Percentiles rank a stretch among this genome's conserved stretches.
phyloP scores from a whole-genome alignment of 495 filamentous ascomycete species.

The Aspergillus incahuasiensis region DNA sequence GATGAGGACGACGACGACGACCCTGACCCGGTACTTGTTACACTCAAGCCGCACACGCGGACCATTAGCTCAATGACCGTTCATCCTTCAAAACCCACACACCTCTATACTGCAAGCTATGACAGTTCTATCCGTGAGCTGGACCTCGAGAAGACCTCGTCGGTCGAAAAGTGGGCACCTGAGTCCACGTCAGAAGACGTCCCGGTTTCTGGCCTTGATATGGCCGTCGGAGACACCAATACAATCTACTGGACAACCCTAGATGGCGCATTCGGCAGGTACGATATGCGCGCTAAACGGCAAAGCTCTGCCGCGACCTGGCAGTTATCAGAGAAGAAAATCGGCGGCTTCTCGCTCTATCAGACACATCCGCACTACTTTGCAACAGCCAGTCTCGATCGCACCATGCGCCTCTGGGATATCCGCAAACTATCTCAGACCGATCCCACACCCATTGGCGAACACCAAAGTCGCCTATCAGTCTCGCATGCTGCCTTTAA shows the following conservation, averaged over 20 bases:
- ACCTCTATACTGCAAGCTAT: conserved; percentile 82
- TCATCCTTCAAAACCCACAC: conserved; percentile 59
- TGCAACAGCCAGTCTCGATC: conserved; percentile 88
- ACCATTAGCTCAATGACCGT: conserved; percentile 84
- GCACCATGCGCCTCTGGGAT: conserved; percentile 89
- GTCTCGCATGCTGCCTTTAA: conserved; percentile 92
- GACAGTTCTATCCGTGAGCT: conserved; percentile 88
- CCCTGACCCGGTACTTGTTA: conserved; percentile 69
- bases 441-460: conserved; percentile 65
- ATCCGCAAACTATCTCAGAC: conserved; percentile 67
- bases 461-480: conserved; percentile 76
- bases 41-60: conserved; percentile 82
- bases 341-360: conserved; percentile 85
- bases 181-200: conserved; percentile 61
- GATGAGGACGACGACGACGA: conserved; percentile 56
- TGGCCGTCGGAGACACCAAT: conserved; percentile 65
- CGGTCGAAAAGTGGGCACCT: conserved; percentile 75
- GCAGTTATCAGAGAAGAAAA: conserved; percentile 87
- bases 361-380: conserved; percentile 73
- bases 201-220: conserved; percentile 76
- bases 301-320: conserved; percentile 53
- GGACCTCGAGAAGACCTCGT: conserved; percentile 73
- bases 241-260: conserved; percentile 84
- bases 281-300: conserved; percentile 67
- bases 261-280: conserved; percentile 69